Base-by-base conservation (phyloP, 169 alveolate species). In the Plasmodium knowlesi region DNA sequence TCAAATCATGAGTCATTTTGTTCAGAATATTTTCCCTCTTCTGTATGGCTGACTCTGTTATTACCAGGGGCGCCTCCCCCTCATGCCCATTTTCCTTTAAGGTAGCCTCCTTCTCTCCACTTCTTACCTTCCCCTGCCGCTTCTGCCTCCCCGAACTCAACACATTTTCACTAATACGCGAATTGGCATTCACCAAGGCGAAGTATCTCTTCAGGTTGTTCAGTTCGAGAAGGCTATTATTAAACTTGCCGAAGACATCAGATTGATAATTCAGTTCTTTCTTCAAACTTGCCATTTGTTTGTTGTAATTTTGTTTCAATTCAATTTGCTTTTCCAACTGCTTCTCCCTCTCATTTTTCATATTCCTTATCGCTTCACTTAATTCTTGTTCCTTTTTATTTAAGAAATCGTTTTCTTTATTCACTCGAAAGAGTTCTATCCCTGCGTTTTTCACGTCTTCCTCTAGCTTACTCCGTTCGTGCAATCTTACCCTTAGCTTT, bases 1-100 rank as follows among this genome's bases (percentile, higher is more conserved):
- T 88, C 28, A 88, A 22, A 12, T 88, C 86, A 43, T 88, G 73
- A 22, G 78, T 88, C 94, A 88, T 78, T 79, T 88, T 88, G 71
- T n/a, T 88, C 6, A 88, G 25, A 3, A 88, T 37, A 34, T 73
- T 88, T 46, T 88, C 85, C 19, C 67, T 78, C 71, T 88, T 88
- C 37, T 88, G 61, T 3, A 88, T 88, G 41, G 41, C 34, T 25
- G 76, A 25, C 37, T 19, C 14, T 5, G 9, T 67, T 3, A 1
- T 67, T 3, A 1, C 30, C 41, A 25, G 30, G 30, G 76, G 41
- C n/a, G 30, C 0, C 19, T 67, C 41, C 10, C 37, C n/a, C 34
- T 25, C 34, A 19, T 5, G 12, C 14, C 3, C 32, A 2, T 14
- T 5, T 19, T 34, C 32, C 34, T 5, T 0, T 0, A 5, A 10